Conservation (phyloP, 176 grass and related monocot species). For the Neostapfia colusana region DNA sequence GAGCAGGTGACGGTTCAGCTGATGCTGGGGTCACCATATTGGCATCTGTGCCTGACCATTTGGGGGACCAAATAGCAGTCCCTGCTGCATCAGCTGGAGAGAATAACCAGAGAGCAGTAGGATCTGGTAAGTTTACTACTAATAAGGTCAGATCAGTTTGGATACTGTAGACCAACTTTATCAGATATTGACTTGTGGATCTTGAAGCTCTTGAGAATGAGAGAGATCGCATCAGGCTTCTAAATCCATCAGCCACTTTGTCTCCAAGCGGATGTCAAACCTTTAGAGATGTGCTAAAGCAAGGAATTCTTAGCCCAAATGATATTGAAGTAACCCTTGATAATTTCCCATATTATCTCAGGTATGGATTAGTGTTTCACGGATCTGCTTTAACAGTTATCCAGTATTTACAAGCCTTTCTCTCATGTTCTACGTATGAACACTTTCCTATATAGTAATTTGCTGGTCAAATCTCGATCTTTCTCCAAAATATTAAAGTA, state of each 20-base stretch:
- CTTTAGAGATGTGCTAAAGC: conserved; percentile 66
- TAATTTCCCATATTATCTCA: conserved; percentile 80
- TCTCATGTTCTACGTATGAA: background rate
- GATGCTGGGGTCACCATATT: conserved; percentile 48
- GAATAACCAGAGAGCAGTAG: conserved; percentile 32
- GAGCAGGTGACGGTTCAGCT: conserved; percentile 33
- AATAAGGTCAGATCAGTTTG: conserved; percentile 38
- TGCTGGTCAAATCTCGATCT: background rate
- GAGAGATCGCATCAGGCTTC: conserved; percentile 34
- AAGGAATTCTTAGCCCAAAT: conserved; percentile 56
- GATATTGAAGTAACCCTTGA: conserved; percentile 73
- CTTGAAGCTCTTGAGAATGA: conserved; percentile 52
- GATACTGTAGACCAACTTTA: conserved; percentile 25
- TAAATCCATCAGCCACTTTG: conserved; percentile 26
- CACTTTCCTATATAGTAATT: background rate
- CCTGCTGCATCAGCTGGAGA: conserved; percentile 28
- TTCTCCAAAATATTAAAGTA: background rate
- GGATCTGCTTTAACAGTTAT: conserved; percentile 24
- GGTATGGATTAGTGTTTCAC: conserved; percentile 55
- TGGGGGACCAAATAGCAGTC: conserved; percentile 19
- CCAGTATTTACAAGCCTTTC: background rate
- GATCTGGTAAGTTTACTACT: conserved; percentile 34
- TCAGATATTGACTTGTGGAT: conserved; percentile 44
- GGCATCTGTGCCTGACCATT: conserved; percentile 47
- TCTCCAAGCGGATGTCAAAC: conserved; percentile 34